phyloP scores from a whole-genome alignment of 169 alveolate genomes.

The Miamiensis avidus region DNA sequence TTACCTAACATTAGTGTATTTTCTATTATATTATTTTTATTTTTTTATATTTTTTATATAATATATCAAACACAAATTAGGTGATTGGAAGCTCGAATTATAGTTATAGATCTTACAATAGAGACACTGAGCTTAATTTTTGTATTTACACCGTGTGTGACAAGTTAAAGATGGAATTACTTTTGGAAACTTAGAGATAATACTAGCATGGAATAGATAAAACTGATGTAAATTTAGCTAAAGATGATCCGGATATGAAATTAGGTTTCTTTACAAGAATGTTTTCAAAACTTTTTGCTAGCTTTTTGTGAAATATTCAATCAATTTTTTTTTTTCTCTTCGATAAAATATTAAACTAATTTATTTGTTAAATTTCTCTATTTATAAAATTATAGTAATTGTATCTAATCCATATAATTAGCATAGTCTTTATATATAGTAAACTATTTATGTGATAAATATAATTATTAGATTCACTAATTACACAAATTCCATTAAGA shows the following conservation, averaged over 20 bases:
- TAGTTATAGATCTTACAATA: slow-evolving; percentile 52
- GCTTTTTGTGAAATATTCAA: neutral
- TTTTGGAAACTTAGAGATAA: slow-evolving; percentile 43
- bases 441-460: no score
- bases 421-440: no score
- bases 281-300: neutral
- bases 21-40: slow-evolving; percentile 12
- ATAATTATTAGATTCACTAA: no score
- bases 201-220: slow-evolving; percentile 8
- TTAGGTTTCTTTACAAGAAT: neutral
- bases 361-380: no score
- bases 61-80: slow-evolving; percentile 21
- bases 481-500: no score
- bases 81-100: slow-evolving; percentile 56
- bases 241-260: neutral
- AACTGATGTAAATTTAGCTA: neutral
- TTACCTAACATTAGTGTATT: neutral
- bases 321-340: neutral
- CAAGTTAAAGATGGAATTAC: slow-evolving; percentile 34
- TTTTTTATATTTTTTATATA: no score
- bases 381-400: no score
- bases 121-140: slow-evolving; percentile 58
- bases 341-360: no score
- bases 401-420: no score
- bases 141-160: slow-evolving; percentile 45